Base-by-base conservation (phyloP, 1,284 basidiomycete species). In the Neolentinus lepideus region DNA sequence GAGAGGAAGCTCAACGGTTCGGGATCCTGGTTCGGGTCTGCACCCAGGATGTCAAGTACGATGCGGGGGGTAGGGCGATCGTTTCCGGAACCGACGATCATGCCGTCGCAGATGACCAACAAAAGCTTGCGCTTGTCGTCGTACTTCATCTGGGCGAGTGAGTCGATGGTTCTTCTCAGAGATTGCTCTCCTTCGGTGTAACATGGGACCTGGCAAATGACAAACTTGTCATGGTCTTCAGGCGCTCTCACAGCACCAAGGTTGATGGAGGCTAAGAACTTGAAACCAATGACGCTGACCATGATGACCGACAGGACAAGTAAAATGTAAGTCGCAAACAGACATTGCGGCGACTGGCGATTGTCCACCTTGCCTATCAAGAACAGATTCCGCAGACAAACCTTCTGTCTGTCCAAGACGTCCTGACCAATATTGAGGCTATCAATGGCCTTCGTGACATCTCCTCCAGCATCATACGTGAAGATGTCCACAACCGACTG, bases 51-150 rank as follows among this genome's bases (percentile, higher is more conserved):
- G 67, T 99, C 96, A 51, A 99, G 79, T 2, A 98, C 95, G 61
- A 99, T 98, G 51, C 93, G 81, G 1, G 92, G 93, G 0, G 92
- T 95, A 8, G 93, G 90, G 43, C 88, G 79, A 70, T 96, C 91
- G 71, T 98, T 98, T 2, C 94, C 94, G 14, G 89, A 90, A 69
- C 97, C 96, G 59, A 98, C 91, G 62, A 99, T 98, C 83, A 95
- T 99, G 64, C 97, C 96, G 70, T 99, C 96, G 67, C 97, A 99
- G 64, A 99, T 90, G 71, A 99, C 78, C 61, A 98, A 85, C 26
- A 98, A 75, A 2, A 99, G 76, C 73, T 98, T 99, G 56, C 94
- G 90, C 74, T 98, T 99, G 76, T 99, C 94, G 66, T 99, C 95
- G 67, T 98, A 99, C 71, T 93, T 95, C 70, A 98, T 80, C 66